phyloP scores from a whole-genome alignment of 1,284 basidiomycete genomes.

The Ceratobasidium sp. region DNA sequence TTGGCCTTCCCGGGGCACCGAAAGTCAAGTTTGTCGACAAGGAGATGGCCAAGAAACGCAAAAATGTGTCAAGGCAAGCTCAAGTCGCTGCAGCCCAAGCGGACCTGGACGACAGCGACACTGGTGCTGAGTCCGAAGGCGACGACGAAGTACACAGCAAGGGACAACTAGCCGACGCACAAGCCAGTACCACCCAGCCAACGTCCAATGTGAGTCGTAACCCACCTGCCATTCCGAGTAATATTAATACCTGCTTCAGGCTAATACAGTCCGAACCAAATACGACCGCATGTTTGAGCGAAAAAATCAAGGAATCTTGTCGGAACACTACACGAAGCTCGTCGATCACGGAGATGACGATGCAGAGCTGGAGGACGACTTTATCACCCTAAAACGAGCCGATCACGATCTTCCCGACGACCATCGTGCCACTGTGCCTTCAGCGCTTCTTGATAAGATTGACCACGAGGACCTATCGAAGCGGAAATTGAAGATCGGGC shows the following conservation, averaged over 20 bases:
- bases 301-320: constrained; percentile 93
- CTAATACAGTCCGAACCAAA: constrained; percentile 75
- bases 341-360: constrained; percentile 68
- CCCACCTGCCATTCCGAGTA: neutral
- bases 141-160: constrained; percentile 33
- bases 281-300: constrained; percentile 99
- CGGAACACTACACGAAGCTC: constrained; percentile 89
- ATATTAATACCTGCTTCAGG: neutral
- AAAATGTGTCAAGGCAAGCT: constrained; percentile 67
- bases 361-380: constrained; percentile 75
- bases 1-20: constrained; percentile 93
- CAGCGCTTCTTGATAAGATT: constrained; percentile 4
- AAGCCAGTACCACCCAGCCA: neutral
- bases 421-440: constrained; percentile 15
- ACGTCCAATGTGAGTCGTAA: constrained; percentile 2
- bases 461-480: constrained; percentile 57
- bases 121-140: constrained; percentile 49
- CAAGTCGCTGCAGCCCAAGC: constrained; percentile 44
- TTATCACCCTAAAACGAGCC: constrained; percentile 90
- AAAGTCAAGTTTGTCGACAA: constrained; percentile 91
- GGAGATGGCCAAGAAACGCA: constrained; percentile 74
- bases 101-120: constrained; percentile 45
- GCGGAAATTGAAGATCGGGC: constrained; percentile 71
- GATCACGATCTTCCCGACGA: constrained; percentile 72
- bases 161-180: neutral